phyloP scores from a whole-genome alignment of 768 basidiomycete genomes.

The Trametes coccinea region DNA sequence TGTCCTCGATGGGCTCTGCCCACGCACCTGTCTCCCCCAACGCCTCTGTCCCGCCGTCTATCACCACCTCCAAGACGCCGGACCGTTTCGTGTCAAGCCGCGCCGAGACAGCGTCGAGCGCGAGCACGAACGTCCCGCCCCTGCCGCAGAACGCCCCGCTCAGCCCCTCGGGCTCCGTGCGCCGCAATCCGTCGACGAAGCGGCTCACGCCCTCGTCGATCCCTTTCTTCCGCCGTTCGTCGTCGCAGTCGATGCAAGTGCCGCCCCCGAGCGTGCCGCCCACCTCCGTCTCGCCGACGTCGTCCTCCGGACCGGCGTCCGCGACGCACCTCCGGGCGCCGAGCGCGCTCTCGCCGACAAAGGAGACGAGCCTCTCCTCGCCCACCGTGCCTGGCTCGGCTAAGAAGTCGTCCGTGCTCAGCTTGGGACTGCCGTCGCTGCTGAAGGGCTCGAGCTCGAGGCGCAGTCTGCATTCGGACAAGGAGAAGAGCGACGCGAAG shows the following conservation, averaged over 20 bases:
- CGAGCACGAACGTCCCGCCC: constrained; percentile 64
- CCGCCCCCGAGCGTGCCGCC: constrained; percentile 42
- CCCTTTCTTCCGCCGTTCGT: constrained; percentile 90
- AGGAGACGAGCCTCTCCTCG: constrained; percentile 53
- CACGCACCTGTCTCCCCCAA: constrained; percentile 43
- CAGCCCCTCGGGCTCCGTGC: constrained; percentile 70
- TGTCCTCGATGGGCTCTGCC: constrained; percentile 72
- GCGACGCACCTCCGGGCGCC: constrained; percentile 45
- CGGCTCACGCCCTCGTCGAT: constrained; percentile 91
- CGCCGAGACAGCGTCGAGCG: constrained; percentile 75
- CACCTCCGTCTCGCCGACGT: constrained; percentile 40
- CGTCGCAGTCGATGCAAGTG: constrained; percentile 83
- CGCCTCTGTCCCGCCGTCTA: constrained; percentile 33
- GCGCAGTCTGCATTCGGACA: constrained; percentile 71
- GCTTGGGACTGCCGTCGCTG: constrained; percentile 77
- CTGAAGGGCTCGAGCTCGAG: constrained; percentile 83
- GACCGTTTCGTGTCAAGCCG: constrained; percentile 64
- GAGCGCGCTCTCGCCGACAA: constrained; percentile 49
- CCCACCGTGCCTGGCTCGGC: constrained; percentile 58
- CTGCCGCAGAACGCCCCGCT: constrained; percentile 61
- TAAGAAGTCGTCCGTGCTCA: constrained; percentile 82
- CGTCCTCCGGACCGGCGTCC: constrained; percentile 47
- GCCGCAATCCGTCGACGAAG: constrained; percentile 66
- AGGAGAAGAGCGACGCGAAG: constrained; percentile 43
- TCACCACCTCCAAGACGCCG: constrained; percentile 57